These are phyloP conservation scores for Neurospora africana DNA, from an alignment of 495 filamentous ascomycete genomes.

Conservation along the genomic window DNA sequence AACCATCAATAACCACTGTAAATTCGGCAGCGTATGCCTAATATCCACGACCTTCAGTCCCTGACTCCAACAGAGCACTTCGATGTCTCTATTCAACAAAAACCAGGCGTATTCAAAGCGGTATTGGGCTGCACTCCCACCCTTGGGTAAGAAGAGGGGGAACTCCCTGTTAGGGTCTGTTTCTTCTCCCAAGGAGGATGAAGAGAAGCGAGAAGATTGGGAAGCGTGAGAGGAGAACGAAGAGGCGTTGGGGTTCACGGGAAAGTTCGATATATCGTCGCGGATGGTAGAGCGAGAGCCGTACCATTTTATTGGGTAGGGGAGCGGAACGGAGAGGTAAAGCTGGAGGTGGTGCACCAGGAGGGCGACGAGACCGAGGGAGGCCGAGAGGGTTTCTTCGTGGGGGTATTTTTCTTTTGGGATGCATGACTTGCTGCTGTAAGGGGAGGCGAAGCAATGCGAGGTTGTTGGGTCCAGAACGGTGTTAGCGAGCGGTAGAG, in stretches of 20 bases:
- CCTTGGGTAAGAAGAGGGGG: conserved; percentile 64
- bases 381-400: conserved; percentile 64
- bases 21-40: conserved; percentile 79
- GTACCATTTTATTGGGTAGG: conserved; percentile 65
- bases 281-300: conserved; percentile 66
- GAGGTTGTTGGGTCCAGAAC: conserved; percentile 41
- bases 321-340: conserved; percentile 69
- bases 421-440: conserved; percentile 9
- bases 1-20: conserved; percentile 86
- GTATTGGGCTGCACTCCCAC: conserved; percentile 55
- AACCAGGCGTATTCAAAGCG: conserved; percentile 95
- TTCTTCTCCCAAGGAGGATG: not conserved
- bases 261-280: conserved; percentile 65
- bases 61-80: conserved; percentile 65
- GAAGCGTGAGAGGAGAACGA: not conserved
- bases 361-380: conserved; percentile 72
- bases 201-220: not conserved
- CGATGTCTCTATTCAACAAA: conserved; percentile 85
- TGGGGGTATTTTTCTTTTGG: conserved; percentile 23
- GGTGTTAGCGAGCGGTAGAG: conserved; percentile 67
- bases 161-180: conserved; percentile 51
- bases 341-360: conserved; percentile 66
- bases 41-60: conserved; percentile 74
- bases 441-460: not conserved
- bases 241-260: conserved; percentile 7